Evolutionary conservation across 169 alveolate species (phyloP), one percentile per base, ranked within the genome.

Genomic region (Cryptosporidium sp.): DNA sequence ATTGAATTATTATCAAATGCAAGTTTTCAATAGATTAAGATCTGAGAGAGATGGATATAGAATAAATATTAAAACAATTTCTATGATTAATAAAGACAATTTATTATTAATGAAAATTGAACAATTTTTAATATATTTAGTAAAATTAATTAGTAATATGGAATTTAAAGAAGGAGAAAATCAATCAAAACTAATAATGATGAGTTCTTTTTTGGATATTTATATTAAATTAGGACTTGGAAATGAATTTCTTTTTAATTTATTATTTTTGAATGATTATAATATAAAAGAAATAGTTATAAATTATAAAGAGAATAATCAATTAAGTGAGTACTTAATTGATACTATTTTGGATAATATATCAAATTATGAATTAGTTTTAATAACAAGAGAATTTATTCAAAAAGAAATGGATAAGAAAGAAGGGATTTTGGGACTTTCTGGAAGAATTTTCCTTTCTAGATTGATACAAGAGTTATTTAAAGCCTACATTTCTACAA

Each of bases 191-290:
- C 44, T 31, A 37, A 37, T 2, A 23, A 8, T 73, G 37, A 18
- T 73, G 10, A 60, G 16, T 37, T 73, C 86, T 9, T 73, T 53
- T 58, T 4, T 53, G 51, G 71, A 73, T 69, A 39, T 73, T 18
- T 53, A 52, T 73, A 51, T 73, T 5, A 2, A 26, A 23, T 42
- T 73, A 4, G 35, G 52, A n/a, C 5, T 73, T 12, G 18, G 31
- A 6, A 73, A 53, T 31, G 51, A 73, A 10, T 33, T 73, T 52
- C 31, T 73, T 18, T 60, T 73, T 23, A 0, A 60, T 0, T 26
- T 56, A 10, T 23, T 56, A 1, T 23, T 56, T 56, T 21, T 37
- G 5, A 26, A 9, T 56, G 67, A 56, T 56, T 21, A 21, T 2
- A 56, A 21, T 26, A 4, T 56, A 9, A 56, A 56, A 26, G 37